Evolutionary conservation across 2,329 filamentous ascomycete species (phyloP).

Genomic region (Colletotrichum graminicola): DNA sequence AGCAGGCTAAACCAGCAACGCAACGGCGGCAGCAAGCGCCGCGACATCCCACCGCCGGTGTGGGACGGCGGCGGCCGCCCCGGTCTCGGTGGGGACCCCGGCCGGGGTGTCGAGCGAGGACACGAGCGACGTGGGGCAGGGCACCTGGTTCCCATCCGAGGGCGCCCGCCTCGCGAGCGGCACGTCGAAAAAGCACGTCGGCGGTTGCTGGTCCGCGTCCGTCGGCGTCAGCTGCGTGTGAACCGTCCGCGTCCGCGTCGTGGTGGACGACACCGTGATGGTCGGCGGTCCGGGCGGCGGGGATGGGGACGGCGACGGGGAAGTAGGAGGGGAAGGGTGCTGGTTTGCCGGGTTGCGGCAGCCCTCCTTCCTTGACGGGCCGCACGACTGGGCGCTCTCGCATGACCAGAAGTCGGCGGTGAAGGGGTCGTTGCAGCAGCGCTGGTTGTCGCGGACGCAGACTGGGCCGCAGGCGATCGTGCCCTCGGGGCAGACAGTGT

Average conservation of each 20-base stretch:
- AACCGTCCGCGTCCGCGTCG: neutral
- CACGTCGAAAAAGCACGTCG: conserved; percentile 16
- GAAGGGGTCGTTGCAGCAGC: conserved; percentile 4
- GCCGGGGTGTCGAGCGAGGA: neutral
- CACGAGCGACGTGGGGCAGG: conserved; percentile 1
- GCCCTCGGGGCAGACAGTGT: conserved; percentile 13
- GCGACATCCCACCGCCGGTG: neutral
- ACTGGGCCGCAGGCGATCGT: conserved; percentile 13
- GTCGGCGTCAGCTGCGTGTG: neutral
- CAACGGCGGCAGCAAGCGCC: neutral
- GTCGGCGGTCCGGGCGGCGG: neutral
- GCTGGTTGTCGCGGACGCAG: conserved; percentile 18
- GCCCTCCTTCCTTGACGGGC: neutral
- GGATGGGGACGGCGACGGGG: neutral
- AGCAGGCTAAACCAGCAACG: neutral
- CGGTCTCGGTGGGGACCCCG: neutral
- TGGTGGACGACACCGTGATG: neutral
- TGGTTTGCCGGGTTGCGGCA: neutral
- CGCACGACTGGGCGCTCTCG: neutral
- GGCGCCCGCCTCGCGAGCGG: neutral
- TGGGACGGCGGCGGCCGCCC: neutral
- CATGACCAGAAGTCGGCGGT: conserved; percentile 20
- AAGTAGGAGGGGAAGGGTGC: neutral
- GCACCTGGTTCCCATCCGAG: neutral
- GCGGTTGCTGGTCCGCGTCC: neutral